Base-by-base conservation (phyloP, 768 basidiomycete species). In the Boletus fagicola region DNA sequence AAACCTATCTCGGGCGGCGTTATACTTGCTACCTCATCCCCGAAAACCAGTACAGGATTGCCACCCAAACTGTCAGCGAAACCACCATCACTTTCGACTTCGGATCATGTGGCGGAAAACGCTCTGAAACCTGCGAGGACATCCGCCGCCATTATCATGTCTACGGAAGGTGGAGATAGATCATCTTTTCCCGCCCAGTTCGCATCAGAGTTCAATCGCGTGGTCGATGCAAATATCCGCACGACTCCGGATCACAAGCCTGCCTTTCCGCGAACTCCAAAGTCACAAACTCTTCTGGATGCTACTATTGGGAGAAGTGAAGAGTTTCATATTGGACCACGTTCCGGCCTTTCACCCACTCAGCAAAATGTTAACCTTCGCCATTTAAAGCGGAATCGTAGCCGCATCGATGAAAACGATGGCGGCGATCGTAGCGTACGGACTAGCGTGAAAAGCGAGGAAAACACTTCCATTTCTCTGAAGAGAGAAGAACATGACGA, bases 291-390 rank as follows among this genome's bases (percentile, higher is more conserved):
- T 4, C 4, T 70, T 38, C 33, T 72, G 24, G 62, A 64, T 5
- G 46, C 33, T 22, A 38, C 51, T 31, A 31, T 15, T 8, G 50
- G 30, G 8, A 55, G 28, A 24, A 59, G 48, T n/a, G 55, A 59
- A 36, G 64, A 70, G 22, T 48, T 65, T n/a, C 59, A 63, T 39
- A 60, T 72, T 9, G 62, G 62, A 35, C 70, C 70, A 20, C n/a
- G n/a, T 44, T 28, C 43, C 1, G 51, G 56, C 12, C 48, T 66
- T 10, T 73, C 70, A 4, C 68, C 70, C 4, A 52, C 68, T 30
- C 66, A 72, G 28, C 64, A 47, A 42, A 70, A 59, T 4, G 68
- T 66, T 1, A 72, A 72, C 53, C 68, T 72, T 36, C 72, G 71
- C 40, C 71, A 72, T 54, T 52, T 72, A 49, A 73, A 67, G 31